Evolutionary conservation across 225 moss, liverwort and hornwort species (phyloP), one percentile per base, ranked within the genome.

Genomic region (Lunularia cruciata): DNA sequence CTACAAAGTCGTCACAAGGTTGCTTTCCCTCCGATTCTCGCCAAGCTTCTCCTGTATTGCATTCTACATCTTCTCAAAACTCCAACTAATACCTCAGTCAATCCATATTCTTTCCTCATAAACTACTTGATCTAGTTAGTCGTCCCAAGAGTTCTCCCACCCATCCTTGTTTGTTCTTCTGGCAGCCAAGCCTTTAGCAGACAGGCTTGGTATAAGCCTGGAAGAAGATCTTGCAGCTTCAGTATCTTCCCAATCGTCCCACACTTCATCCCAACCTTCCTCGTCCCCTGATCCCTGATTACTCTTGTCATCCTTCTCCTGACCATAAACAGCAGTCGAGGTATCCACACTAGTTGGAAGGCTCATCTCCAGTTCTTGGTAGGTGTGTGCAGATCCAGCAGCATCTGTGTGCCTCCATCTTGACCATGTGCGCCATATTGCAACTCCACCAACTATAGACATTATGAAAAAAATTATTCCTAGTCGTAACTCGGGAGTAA

Each of bases 81-180:
- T 4, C 19, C 39, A 15, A 22, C 11, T 26, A 25, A 26, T 26
- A 12, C 30, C 8, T 46, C 45, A 8, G 30, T 47, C 65, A n/a
- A 19, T 43, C 30, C 18, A 47, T 46, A 27, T 6, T 47, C 26
- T 45, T 28, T 31, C 26, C 26, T 39, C 6, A 12, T n/a, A 28
- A 8, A 43, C 64, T 64, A 46, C 12, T 36, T 3, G 63, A 25
- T 43, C 42, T n/a, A 48, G n/a, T 25, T 37, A 68, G 54, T 68
- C 68, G 23, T 68, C 68, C 68, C 68, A 68, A 14, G 68, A 23
- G 23, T n/a, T 68, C n/a, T 68, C 68, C 68, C 68, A 68, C 0
- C 52, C 68, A 52, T 68, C 68, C 26, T 68, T 68, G 53, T 68
- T 68, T 43, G 54, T 37, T 68, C 68, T 68, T 68, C 68, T 52